Base-by-base conservation (phyloP, 202 grass and related monocot species). In the Setaria viridis region DNA sequence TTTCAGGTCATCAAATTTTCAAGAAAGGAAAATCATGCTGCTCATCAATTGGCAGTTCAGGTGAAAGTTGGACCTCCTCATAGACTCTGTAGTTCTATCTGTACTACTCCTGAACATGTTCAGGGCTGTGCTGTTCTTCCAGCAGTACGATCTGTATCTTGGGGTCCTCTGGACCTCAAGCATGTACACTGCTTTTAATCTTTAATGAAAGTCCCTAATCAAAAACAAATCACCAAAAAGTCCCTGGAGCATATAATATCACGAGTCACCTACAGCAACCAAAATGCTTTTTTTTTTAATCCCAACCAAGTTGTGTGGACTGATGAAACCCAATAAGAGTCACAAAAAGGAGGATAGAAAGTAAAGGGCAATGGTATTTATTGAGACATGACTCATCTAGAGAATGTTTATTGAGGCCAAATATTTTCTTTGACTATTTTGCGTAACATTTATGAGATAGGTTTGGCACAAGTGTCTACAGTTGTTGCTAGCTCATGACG, bases 361-460 rank as follows among this genome's bases (percentile, higher is more conserved):
- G 20, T 70, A 45, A 45, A 25, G 41, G 56, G 20, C 21, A 70
- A 15, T 6, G 19, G 67, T 70, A 70, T 0, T 9, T 46, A 45
- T 6, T 21, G 19, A 46, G 41, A 45, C 66, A 37, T 37, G 19
- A 35, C 51, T 50, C 16, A 25, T 34, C 11, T 34, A 2, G 46
- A n/a, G n/a, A 34, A 5, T 45, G 0, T 66, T 54, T 72, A 51
- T 56, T 57, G 37, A 58, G 33, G 43, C 1, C 16, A 4, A 3
- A 68, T 9, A 84, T 34, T 57, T 58, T 45, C 25, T 57, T 47
- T n/a, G 21, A 76, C 6, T 13, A 67, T 55, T 62, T 75, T 65
- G 58, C 8, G 0, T 32, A 12, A 57, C 65, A 45, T 56, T 47
- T 14, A 71, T 60, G 80, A 70, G 2, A 71, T 17, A 43, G n/a